Conservation (phyloP, 345 rosid species). For the Salix brachista region DNA sequence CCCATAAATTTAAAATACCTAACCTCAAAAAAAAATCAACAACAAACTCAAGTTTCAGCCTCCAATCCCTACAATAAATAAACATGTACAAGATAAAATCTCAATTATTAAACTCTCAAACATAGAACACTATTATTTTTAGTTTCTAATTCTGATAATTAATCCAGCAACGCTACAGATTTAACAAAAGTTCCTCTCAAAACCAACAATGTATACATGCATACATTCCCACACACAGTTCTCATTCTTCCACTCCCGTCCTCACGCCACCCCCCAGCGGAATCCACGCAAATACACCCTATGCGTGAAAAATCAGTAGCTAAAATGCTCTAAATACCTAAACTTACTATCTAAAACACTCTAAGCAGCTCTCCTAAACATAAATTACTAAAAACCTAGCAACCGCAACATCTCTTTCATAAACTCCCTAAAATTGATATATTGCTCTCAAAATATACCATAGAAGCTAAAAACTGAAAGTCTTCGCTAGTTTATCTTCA, state of each 20-base stretch:
- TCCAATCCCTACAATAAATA: background rate
- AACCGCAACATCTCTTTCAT: background rate
- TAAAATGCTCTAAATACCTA: background rate
- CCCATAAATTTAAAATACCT: constrained; percentile 44
- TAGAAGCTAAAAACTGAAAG: background rate
- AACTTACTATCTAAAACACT: background rate
- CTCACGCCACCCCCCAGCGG: background rate
- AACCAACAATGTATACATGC: background rate
- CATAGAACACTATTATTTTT: background rate
- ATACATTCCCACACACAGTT: background rate
- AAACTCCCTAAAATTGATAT: background rate
- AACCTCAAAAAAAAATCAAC: constrained; percentile 7
- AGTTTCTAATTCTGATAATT: background rate
- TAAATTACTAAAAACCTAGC: background rate
- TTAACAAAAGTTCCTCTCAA: background rate
- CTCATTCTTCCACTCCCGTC: background rate
- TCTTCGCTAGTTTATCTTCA: background rate
- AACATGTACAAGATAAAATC: background rate
- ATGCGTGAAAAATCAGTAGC: background rate
- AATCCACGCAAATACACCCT: background rate
- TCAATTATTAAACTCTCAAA: background rate
- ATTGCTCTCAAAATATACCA: background rate
- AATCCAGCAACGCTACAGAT: background rate
- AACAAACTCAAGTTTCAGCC: constrained; percentile 4
- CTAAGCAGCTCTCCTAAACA: background rate